These are phyloP conservation scores for Zopfia rhizophila DNA, from an alignment of 2,329 filamentous ascomycete genomes.

Conservation along the genomic window DNA sequence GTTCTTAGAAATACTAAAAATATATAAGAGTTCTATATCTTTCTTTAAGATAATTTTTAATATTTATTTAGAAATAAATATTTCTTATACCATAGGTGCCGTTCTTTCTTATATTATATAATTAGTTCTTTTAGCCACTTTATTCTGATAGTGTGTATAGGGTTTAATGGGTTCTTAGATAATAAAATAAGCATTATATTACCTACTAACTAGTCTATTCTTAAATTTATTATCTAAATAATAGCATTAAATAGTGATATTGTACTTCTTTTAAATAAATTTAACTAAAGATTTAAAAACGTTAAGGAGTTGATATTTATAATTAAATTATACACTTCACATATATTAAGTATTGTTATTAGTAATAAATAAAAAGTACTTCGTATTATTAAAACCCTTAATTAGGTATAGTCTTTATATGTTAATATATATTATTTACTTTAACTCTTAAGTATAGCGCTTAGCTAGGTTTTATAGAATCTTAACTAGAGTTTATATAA, in stretches of 20 bases:
- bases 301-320: no score
- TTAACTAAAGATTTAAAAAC: no score
- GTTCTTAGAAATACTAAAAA: background rate
- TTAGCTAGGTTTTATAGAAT: conserved; percentile 2
- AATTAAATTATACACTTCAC: no score
- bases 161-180: background rate
- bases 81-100: conserved; percentile 1
- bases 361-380: conserved; percentile 3
- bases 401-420: conserved; percentile 5
- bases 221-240: background rate
- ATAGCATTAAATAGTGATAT: background rate
- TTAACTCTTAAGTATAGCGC: no score
- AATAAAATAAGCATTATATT: background rate
- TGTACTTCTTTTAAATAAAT: conserved; percentile 2
- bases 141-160: background rate
- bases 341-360: conserved; percentile 3
- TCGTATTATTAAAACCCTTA: background rate
- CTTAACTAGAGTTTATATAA: conserved; percentile 1
- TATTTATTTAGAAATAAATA: conserved; percentile 1
- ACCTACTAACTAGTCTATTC: no score
- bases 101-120: conserved; percentile 2
- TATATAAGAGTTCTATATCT: background rate
- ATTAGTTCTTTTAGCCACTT: background rate
- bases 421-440: conserved; percentile 3
- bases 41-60: background rate